Evolutionary conservation across 2,329 filamentous ascomycete species (phyloP), one percentile per base, ranked within the genome.

Genomic region (Amylocarpus encephaloides): DNA sequence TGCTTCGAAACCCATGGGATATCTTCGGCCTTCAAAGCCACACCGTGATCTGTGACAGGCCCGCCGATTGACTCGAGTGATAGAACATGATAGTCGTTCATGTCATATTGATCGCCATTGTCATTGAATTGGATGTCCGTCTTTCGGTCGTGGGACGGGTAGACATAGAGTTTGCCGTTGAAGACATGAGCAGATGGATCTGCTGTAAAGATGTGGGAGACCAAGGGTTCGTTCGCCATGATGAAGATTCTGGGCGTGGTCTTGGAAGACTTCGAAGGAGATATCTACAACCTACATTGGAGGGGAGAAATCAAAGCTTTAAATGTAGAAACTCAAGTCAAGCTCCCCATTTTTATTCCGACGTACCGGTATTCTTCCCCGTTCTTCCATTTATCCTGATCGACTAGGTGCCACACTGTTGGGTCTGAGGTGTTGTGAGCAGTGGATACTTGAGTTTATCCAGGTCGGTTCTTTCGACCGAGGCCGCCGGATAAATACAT

Each of bases 61-160:
- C 73, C 72, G 53, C 74, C 75, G 19, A 80, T 70, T 1, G 75
- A 71, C 49, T 79, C 75, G 51, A 79, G 68, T 26, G 70, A 72
- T 68, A 90, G 83, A 66, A 91, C 86, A 68, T 90, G 86, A 74
- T 91, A 91, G 72, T 91, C 86, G 49, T 71, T 76, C 86, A 90
- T 91, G 71, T 88, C 86, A 67, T 89, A 90, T 66, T 90, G 86
- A 70, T 89, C 86, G 64, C 86, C 86, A 75, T 89, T 88, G 74
- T 90, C 86, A 71, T 91, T 90, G 73, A 85, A 83, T 50, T 77
- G 51, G 66, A 88, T 86, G 67, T 82, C 77, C 5, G 84, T 87
- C 67, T 88, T 83, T 58, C 85, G 79, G 68, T 91, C 86, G 70
- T 91, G 86, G 18, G 85, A 90, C 16, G 86, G 86, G 71, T 90